phyloP scores from a whole-genome alignment of 2,329 filamentous ascomycete genomes.

The Stromatinia cepivora region DNA sequence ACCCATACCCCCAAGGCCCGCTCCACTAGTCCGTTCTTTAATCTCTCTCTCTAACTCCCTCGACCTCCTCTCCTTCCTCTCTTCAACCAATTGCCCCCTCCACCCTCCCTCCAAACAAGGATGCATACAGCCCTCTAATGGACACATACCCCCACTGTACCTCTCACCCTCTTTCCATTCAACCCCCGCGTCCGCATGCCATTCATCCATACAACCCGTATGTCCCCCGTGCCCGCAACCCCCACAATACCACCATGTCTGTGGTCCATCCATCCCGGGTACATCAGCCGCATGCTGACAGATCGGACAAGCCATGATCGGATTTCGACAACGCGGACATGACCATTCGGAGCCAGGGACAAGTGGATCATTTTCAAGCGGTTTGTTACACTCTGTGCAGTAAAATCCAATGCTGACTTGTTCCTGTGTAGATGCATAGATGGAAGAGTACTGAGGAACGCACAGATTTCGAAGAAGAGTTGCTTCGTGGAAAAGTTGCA shows the following conservation, averaged over 20 bases:
- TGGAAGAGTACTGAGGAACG: constrained; percentile 52
- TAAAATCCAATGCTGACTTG: constrained; percentile 55
- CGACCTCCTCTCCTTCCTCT: constrained; percentile 31
- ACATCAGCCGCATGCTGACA: constrained; percentile 49
- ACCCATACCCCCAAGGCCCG: not conserved
- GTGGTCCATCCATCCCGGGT: not conserved
- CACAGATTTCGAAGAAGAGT: constrained; percentile 62
- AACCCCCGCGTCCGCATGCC: constrained; percentile 50
- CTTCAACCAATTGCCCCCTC: constrained; percentile 48
- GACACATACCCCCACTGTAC: constrained; percentile 56
- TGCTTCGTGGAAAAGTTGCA: constrained; percentile 61
- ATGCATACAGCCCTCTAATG: constrained; percentile 64
- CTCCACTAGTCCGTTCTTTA: constrained; percentile 29
- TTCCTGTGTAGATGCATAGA: constrained; percentile 56
- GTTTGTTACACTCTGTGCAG: constrained; percentile 58
- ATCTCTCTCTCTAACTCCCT: constrained; percentile 51
- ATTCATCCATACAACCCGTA: constrained; percentile 57
- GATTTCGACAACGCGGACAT: constrained; percentile 57
- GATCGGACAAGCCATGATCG: constrained; percentile 59
- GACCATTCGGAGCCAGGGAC: constrained; percentile 51
- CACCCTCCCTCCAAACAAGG: constrained; percentile 60
- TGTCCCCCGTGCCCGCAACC: constrained; percentile 65
- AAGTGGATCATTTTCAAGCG: constrained; percentile 45
- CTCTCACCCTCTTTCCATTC: constrained; percentile 41
- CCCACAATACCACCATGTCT: constrained; percentile 61